phyloP scores from a whole-genome alignment of 1,284 basidiomycete genomes.

The Ganoderma multipileum region DNA sequence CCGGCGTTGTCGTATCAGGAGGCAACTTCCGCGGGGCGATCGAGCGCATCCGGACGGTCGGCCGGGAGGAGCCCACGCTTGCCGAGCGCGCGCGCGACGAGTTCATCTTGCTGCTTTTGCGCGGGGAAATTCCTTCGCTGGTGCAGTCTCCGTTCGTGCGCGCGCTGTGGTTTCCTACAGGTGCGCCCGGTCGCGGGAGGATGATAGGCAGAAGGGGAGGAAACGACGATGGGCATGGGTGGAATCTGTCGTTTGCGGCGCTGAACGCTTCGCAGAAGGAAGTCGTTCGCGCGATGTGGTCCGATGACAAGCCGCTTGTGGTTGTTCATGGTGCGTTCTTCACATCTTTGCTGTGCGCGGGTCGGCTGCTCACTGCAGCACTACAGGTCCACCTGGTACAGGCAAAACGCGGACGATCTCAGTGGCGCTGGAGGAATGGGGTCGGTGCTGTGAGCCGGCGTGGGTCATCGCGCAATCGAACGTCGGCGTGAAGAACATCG shows the following conservation, averaged over 20 bases:
- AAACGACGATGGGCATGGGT: background rate
- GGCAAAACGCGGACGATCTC: slow-evolving; percentile 47
- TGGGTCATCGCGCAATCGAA: slow-evolving; percentile 46
- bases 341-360: background rate
- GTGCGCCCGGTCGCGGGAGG: background rate
- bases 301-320: slow-evolving; percentile 16
- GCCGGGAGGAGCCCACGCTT: slow-evolving; percentile 26
- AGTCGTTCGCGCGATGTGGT: slow-evolving; percentile 26
- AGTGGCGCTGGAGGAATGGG: slow-evolving; percentile 30
- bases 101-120: slow-evolving; percentile 23
- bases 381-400: slow-evolving; percentile 31
- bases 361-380: background rate
- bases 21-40: slow-evolving; percentile 15
- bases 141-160: slow-evolving; percentile 3
- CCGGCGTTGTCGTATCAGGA: slow-evolving; percentile 11
- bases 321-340: slow-evolving; percentile 15
- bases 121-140: background rate
- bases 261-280: slow-evolving; percentile 31
- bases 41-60: slow-evolving; percentile 26
- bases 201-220: background rate
- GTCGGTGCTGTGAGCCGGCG: slow-evolving; percentile 7
- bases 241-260: slow-evolving; percentile 2
- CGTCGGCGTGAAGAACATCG: slow-evolving; percentile 59
- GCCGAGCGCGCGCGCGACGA: slow-evolving; percentile 24
- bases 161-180: slow-evolving; percentile 12